Percentiles rank a stretch among this genome's conserved stretches.
phyloP scores from a whole-genome alignment of 73 alveolate genomes.

The Urostyla sp. region DNA sequence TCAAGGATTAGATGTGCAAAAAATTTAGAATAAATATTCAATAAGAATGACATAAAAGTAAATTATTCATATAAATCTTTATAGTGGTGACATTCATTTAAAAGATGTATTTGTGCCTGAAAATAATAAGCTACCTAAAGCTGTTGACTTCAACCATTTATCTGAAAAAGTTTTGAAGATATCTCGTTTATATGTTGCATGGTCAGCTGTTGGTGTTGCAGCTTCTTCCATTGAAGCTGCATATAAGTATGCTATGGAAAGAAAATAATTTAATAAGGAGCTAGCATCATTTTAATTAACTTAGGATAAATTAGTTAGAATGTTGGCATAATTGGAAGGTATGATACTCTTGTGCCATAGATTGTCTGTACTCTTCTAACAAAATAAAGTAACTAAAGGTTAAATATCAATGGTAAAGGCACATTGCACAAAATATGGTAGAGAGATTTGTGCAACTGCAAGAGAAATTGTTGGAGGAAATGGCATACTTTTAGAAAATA shows the following conservation, averaged over 20 bases:
- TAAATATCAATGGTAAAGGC: constrained; percentile 66
- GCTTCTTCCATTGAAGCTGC: constrained; percentile 38
- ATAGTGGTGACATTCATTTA: background rate
- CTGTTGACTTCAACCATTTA: constrained; percentile 1
- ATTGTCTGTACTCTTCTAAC: constrained; percentile 51
- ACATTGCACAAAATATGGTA: constrained; percentile 50
- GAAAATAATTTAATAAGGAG: constrained; percentile 10
- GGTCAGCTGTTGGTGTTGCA: constrained; percentile 1
- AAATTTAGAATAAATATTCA: constrained; percentile 69
- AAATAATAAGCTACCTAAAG: background rate
- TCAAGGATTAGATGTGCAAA: constrained; percentile 64
- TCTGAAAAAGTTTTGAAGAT: background rate
- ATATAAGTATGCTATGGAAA: constrained; percentile 10
- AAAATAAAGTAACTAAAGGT: constrained; percentile 67
- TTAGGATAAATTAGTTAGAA: constrained; percentile 73
- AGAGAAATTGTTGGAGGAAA: constrained; percentile 77
- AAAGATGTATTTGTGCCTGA: constrained; percentile 10
- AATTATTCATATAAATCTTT: background rate
- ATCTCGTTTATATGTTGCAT: constrained; percentile 1
- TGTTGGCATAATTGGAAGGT: constrained; percentile 57
- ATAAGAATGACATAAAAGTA: constrained; percentile 72
- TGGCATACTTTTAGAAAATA: constrained; percentile 5
- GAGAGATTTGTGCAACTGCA: constrained; percentile 73
- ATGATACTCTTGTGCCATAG: constrained; percentile 53
- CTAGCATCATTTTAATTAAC: background rate